phyloP scores from a whole-genome alignment of 345 rosid species.

The Eutrema yunnanense region DNA sequence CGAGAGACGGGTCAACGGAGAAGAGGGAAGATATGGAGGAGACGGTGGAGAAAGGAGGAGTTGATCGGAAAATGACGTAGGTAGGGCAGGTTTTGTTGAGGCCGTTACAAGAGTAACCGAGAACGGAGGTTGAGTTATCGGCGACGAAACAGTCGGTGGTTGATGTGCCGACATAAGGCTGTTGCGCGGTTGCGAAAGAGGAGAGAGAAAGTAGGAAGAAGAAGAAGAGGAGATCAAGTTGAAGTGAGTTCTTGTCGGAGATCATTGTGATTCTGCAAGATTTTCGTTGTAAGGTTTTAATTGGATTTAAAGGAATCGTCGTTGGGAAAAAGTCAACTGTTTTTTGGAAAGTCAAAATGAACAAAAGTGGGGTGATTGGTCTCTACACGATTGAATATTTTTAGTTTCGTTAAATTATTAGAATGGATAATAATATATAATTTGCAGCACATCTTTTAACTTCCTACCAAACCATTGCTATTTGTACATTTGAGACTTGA shows the following conservation, averaged over 20 bases:
- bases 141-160: constrained; percentile 38
- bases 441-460: neutral
- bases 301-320: neutral
- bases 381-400: neutral
- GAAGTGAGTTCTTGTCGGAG: neutral
- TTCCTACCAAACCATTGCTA: neutral
- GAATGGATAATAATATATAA: neutral
- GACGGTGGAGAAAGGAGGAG: constrained; percentile 42
- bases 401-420: neutral
- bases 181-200: constrained; percentile 47
- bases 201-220: neutral
- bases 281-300: neutral
- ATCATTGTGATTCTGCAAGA: constrained; percentile 7
- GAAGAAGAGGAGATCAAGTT: neutral
- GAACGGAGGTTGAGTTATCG: constrained; percentile 37
- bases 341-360: constrained; percentile 9
- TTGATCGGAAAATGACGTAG: constrained; percentile 61
- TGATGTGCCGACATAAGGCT: constrained; percentile 49
- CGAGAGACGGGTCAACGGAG: constrained; percentile 37
- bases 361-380: neutral
- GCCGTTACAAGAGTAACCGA: constrained; percentile 80
- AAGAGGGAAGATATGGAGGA: constrained; percentile 52
- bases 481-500: neutral
- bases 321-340: neutral
- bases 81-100: constrained; percentile 48